These are phyloP conservation scores for Penicillium pancosmium DNA, from an alignment of 495 filamentous ascomycete genomes.

Conservation along the genomic window DNA sequence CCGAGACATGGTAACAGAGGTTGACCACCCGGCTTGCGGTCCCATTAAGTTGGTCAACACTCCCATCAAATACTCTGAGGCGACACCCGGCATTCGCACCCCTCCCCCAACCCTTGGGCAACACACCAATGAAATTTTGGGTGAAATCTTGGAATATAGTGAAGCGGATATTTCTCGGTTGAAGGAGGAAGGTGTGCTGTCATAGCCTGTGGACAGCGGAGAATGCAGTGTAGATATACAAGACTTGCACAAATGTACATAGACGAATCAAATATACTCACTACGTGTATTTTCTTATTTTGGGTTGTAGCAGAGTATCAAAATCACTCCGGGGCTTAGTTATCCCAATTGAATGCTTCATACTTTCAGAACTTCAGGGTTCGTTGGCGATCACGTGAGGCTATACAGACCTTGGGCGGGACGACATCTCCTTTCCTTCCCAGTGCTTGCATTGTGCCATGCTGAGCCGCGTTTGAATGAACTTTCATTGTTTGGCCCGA, in stretches of 20 bases:
- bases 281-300: neutral
- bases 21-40: constrained; percentile 82
- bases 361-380: neutral
- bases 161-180: constrained; percentile 63
- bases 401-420: constrained; percentile 7
- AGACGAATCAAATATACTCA: neutral
- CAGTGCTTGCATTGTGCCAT: neutral
- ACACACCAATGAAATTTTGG: constrained; percentile 86
- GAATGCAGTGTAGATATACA: neutral
- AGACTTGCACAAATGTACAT: constrained; percentile 3
- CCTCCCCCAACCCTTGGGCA: constrained; percentile 87
- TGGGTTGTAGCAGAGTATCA: neutral
- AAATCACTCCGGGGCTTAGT: neutral
- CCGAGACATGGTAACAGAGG: constrained; percentile 82
- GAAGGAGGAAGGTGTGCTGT: constrained; percentile 69
- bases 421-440: neutral
- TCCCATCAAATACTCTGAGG: constrained; percentile 92
- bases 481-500: neutral
- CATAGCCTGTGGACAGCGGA: constrained; percentile 32
- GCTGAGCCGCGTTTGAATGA: neutral
- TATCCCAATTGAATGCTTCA: neutral
- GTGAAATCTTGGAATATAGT: constrained; percentile 64
- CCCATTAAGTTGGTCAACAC: constrained; percentile 89
- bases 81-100: constrained; percentile 72
- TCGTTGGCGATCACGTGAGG: constrained; percentile 6